Evolutionary conservation across 2,329 filamentous ascomycete genomes (phyloP).

Genomic region (Colletotrichum orchidophilum): DNA sequence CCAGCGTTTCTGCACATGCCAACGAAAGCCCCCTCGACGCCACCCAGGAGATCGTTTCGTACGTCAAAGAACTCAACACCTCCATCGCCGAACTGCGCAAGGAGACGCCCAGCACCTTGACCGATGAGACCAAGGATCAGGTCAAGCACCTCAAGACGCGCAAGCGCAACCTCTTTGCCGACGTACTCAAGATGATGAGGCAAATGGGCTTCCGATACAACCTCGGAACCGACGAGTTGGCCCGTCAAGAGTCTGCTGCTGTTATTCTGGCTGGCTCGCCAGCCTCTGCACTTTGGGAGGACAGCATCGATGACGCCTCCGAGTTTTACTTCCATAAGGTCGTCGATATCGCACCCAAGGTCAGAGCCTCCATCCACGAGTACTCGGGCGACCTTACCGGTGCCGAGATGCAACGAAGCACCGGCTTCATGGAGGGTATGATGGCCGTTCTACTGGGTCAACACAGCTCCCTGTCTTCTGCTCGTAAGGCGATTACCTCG

Average conservation of each 20-base stretch:
- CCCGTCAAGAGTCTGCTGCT: constrained; percentile 76
- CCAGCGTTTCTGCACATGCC: constrained; percentile 57
- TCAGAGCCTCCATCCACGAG: constrained; percentile 73
- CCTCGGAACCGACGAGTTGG: constrained; percentile 76
- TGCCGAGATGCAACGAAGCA: constrained; percentile 80
- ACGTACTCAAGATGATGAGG: constrained; percentile 83
- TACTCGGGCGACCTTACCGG: constrained; percentile 87
- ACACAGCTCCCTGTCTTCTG: constrained; percentile 57
- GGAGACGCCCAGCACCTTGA: constrained; percentile 83
- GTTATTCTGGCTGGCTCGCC: constrained; percentile 68
- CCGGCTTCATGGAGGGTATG: constrained; percentile 88
- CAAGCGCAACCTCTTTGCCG: constrained; percentile 90
- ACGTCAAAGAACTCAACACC: constrained; percentile 73
- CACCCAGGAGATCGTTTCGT: constrained; percentile 62
- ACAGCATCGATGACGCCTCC: constrained; percentile 50
- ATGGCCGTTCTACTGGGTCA: constrained; percentile 73
- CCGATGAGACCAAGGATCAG: constrained; percentile 83
- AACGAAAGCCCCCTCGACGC: constrained; percentile 17
- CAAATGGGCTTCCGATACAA: constrained; percentile 93
- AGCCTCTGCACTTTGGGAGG: constrained; percentile 35
- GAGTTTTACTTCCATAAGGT: constrained; percentile 84
- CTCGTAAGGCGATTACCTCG: constrained; percentile 47
- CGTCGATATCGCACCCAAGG: constrained; percentile 75
- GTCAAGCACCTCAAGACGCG: constrained; percentile 91
- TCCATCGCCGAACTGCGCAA: constrained; percentile 80